Base-by-base conservation (phyloP, 225 moss, liverwort and hornwort species). In the Pseudoscleropodium purum region DNA sequence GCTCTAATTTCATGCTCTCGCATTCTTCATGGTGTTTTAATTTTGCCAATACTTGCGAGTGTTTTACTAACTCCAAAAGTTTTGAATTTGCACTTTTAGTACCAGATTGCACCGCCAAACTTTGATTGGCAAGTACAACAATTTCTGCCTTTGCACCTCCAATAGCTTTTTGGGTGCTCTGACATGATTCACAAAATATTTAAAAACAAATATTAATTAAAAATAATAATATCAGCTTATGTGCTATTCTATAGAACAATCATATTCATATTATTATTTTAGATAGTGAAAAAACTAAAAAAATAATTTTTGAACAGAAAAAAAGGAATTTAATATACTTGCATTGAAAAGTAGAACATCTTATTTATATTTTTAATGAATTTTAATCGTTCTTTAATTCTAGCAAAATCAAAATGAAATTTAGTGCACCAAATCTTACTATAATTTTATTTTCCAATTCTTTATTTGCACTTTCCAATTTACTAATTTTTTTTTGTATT, bases 21-120 rank as follows among this genome's bases (percentile, higher is more conserved):
- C 79, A 79, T 78, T 91, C 89, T 86, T 91, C 91, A 83, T 91
- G 91, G 18, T 52, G 84, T 21, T 75, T 86, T 56, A 93, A 20
- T 82, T 86, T 90, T 54, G 33, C 10, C 17, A 93, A 33, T 47
- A 91, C 84, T n/a, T 83, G 14, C 1, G 86, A 86, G 36, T 93
- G 93, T 1, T 68, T 75, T 64, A 75, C 68, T 31, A 93, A 75
- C 54, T 90, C 75, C 15, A 25, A 20, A 5, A 88, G 37, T 41
- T 92, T 91, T 18, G 89, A 83, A 86, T 45, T 82, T 4, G 91
- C 68, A 30, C 1, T 75, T 24, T 27, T 69, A 0, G 84, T 4
- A 15, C 39, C 13, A 7, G 39, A 61, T 84, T 93, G 67, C 0
- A 80, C n/a, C 29, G 25, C n/a, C 13, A 27, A 67, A 64, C 90